Conservation (phyloP, 1,284 basidiomycete species). For the Pholiota adiposa region DNA sequence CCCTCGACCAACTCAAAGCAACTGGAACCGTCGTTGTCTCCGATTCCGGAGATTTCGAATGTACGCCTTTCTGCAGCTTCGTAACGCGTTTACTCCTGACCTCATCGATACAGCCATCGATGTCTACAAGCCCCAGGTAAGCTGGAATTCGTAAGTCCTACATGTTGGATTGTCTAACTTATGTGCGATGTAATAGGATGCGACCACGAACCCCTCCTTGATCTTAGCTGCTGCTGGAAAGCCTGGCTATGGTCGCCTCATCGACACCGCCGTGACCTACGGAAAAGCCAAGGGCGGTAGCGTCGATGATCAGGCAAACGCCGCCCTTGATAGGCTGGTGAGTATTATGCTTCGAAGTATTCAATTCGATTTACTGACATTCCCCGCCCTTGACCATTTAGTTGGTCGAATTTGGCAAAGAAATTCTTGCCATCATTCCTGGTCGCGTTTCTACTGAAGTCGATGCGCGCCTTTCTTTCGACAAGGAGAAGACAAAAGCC, state of each 20-base stretch:
- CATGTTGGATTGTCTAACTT: neutral
- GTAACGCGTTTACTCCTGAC: neutral
- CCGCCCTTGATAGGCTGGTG: conserved; percentile 89
- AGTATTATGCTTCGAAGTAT: conserved; percentile 23
- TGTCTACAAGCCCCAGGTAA: conserved; percentile 20
- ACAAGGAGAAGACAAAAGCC: conserved; percentile 89
- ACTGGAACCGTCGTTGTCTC: conserved; percentile 95
- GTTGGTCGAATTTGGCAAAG: conserved; percentile 97
- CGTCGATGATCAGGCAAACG: conserved; percentile 72
- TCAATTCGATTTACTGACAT: neutral
- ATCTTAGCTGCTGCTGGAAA: conserved; percentile 95
- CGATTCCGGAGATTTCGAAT: conserved; percentile 88
- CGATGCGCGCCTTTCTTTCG: conserved; percentile 95
- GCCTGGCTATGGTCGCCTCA: conserved; percentile 82
- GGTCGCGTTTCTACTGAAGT: conserved; percentile 99
- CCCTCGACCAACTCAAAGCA: conserved; percentile 87
- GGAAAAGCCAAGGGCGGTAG: conserved; percentile 84
- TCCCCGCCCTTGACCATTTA: conserved; percentile 31
- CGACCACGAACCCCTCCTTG: conserved; percentile 94
- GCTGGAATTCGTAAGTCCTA: neutral
- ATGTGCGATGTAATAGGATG: conserved; percentile 32
- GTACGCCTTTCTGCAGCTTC: conserved; percentile 46
- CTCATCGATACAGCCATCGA: conserved; percentile 21
- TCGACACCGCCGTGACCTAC: conserved; percentile 83
- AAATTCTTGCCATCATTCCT: conserved; percentile 95